Evolutionary conservation across 2,329 filamentous ascomycete genomes (phyloP).

Genomic region (Paraphoma chrysanthemicola): DNA sequence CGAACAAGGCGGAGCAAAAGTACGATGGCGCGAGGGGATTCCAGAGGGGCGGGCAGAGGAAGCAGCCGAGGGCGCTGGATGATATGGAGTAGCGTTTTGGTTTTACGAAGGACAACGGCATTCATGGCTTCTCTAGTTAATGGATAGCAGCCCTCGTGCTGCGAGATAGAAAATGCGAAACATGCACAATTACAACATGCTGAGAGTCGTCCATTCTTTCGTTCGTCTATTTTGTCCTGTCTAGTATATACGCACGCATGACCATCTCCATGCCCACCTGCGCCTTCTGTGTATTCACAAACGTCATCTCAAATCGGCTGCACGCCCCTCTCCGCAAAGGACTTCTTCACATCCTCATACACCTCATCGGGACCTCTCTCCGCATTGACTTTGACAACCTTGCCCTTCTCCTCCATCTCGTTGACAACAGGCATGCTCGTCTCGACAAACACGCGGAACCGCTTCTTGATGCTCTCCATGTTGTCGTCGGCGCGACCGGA

Average conservation of each 20-base stretch:
- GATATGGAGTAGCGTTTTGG: conserved; percentile 41
- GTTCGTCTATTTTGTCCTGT: neutral
- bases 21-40: conserved; percentile 47
- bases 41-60: conserved; percentile 28
- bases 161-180: conserved; percentile 42
- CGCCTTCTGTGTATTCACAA: conserved; percentile 33
- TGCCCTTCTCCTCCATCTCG: conserved; percentile 76
- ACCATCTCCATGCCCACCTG: conserved; percentile 4
- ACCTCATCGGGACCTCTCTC: conserved; percentile 71
- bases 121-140: conserved; percentile 34
- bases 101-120: conserved; percentile 32
- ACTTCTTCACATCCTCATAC: conserved; percentile 59
- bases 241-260: neutral
- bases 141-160: conserved; percentile 39
- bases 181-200: conserved; percentile 16
- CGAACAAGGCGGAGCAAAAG: conserved; percentile 74
- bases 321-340: conserved; percentile 43
- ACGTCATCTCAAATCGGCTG: conserved; percentile 38
- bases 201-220: neutral
- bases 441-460: conserved; percentile 92
- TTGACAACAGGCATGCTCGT: conserved; percentile 98
- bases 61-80: conserved; percentile 42
- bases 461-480: conserved; percentile 92
- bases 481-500: conserved; percentile 93
- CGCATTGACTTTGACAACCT: conserved; percentile 82